These are phyloP conservation scores for Phaeolepiota aurea DNA, from an alignment of 768 basidiomycete species.

Conservation along the genomic window DNA sequence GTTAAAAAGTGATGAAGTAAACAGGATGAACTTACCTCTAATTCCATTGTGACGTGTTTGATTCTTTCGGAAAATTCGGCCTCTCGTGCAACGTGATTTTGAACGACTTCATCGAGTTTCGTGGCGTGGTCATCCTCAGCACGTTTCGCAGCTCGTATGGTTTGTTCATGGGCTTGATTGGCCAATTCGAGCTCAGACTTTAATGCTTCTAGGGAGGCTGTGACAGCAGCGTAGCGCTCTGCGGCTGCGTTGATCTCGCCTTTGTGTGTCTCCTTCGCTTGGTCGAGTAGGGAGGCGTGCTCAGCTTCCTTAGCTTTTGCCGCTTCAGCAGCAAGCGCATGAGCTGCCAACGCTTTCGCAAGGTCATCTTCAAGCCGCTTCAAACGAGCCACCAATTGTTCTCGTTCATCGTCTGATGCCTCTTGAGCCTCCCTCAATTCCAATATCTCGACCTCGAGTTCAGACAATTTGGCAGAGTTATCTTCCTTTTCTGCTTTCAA, in stretches of 20 bases:
- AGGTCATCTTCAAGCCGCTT: constrained; percentile 48
- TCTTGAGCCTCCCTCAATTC: constrained; percentile 71
- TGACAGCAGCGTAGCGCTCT: constrained; percentile 34
- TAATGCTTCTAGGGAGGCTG: constrained; percentile 35
- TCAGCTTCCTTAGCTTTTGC: constrained; percentile 41
- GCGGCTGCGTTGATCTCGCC: constrained; percentile 34
- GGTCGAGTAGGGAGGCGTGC: constrained; percentile 26
- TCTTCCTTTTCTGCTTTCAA: constrained; percentile 67
- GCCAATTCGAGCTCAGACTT: constrained; percentile 38
- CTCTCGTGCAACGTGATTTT: constrained; percentile 37
- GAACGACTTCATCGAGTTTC: constrained; percentile 45
- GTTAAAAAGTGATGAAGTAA: constrained; percentile 12
- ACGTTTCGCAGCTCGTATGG: constrained; percentile 32
- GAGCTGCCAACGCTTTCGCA: constrained; percentile 34
- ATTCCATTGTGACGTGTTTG: constrained; percentile 45
- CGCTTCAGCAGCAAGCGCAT: constrained; percentile 38
- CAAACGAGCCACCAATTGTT: constrained; percentile 33
- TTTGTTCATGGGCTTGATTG: constrained; percentile 37
- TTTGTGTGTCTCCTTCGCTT: constrained; percentile 32
- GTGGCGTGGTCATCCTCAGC: constrained; percentile 38
- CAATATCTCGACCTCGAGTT: constrained; percentile 74
- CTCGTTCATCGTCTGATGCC: constrained; percentile 49
- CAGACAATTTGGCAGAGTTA: constrained; percentile 60
- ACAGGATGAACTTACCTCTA: no score
- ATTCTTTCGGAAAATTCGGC: constrained; percentile 48